A percentile compares a stretch with the other conserved stretches of the same genome.
phyloP scores from a whole-genome alignment of 2,329 filamentous ascomycete species.

The Ascochyta fabae region DNA sequence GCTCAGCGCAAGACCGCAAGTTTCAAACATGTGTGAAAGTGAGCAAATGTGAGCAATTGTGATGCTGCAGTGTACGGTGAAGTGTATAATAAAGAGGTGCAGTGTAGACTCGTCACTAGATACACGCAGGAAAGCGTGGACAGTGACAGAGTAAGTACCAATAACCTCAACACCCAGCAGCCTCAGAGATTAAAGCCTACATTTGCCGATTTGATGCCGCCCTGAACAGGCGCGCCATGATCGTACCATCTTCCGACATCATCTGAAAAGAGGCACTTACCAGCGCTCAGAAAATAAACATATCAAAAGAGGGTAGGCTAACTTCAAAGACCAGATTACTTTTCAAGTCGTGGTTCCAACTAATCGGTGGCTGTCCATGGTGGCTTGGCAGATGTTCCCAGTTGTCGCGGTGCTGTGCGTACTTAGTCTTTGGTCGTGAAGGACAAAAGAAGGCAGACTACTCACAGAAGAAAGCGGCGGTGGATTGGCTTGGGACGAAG shows the following conservation, averaged over 20 bases:
- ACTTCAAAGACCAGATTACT: constrained; percentile 25
- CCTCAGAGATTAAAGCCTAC: constrained; percentile 32
- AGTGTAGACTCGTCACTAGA: constrained; percentile 1
- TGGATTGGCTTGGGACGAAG: constrained; percentile 27
- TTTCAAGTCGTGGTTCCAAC: constrained; percentile 38
- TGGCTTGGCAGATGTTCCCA: constrained; percentile 27
- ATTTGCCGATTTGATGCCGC: constrained; percentile 43
- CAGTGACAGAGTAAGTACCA: constrained; percentile 12
- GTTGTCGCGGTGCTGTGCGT: constrained; percentile 29
- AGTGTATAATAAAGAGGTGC: neutral
- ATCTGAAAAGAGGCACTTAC: constrained; percentile 30
- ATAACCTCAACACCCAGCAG: neutral
- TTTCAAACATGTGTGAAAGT: neutral
- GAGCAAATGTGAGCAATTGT: constrained; percentile 1
- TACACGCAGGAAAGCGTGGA: neutral
- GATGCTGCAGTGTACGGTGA: neutral
- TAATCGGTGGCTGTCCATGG: constrained; percentile 35
- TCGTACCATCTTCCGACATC: constrained; percentile 38
- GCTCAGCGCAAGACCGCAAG: neutral
- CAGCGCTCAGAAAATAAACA: constrained; percentile 6
- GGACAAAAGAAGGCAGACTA: neutral
- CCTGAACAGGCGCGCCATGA: constrained; percentile 30
- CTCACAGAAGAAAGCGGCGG: constrained; percentile 32
- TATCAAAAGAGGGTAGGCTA: constrained; percentile 17
- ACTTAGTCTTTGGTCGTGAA: neutral